phyloP scores from a whole-genome alignment of 306 rosid species.

The Dalbergia oliveri region DNA sequence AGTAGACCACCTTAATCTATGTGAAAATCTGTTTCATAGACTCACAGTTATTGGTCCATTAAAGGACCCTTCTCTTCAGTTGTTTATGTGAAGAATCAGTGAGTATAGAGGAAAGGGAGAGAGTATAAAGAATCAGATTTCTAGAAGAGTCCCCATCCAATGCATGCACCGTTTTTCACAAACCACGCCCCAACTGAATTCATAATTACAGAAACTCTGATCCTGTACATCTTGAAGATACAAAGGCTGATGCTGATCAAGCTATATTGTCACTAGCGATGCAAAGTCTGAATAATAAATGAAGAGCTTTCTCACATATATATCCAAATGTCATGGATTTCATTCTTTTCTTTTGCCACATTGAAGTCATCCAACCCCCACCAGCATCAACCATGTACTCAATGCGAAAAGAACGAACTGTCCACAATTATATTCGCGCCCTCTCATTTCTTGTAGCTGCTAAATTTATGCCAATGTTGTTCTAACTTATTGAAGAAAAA shows the following conservation, averaged over 20 bases:
- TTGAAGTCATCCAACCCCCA: conserved; percentile 43
- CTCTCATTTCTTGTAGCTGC: conserved; percentile 43
- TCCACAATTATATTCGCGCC: conserved; percentile 39
- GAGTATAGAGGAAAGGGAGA: neutral
- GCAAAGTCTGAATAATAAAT: too few species aligned
- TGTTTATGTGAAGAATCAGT: neutral
- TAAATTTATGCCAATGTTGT: conserved; percentile 35
- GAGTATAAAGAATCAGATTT: neutral
- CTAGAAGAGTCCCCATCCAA: too few species aligned
- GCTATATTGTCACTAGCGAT: too few species aligned
- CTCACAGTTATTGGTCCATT: neutral
- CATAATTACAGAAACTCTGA: conserved; percentile 16
- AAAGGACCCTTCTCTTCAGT: neutral
- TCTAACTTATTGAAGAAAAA: neutral
- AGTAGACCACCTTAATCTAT: neutral
- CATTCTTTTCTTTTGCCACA: conserved; percentile 23
- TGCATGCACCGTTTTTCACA: conserved; percentile 12
- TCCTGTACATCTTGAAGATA: conserved; percentile 27
- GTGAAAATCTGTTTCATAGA: neutral
- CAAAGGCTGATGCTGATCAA: conserved; percentile 4
- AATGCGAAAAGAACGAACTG: conserved; percentile 33
- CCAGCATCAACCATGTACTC: conserved; percentile 40
- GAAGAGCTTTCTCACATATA: neutral
- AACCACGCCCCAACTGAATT: conserved; percentile 1
- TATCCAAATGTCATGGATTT: conserved; percentile 36